Evolutionary conservation across 2,329 filamentous ascomycete species (phyloP).

Genomic region (Aspergillus arachidicola): DNA sequence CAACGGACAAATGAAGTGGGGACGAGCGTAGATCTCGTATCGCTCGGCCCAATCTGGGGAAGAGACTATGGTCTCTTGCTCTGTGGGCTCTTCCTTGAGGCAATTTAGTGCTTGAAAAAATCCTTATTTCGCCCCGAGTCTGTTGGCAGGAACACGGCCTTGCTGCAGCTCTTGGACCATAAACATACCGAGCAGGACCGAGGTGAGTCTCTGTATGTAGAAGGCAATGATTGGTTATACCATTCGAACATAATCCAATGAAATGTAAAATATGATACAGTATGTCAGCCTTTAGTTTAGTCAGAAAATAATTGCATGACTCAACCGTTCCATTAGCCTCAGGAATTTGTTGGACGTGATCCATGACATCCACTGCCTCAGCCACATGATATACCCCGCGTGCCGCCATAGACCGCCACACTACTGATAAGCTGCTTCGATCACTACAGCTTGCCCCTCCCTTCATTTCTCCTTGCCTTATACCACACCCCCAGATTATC

Average conservation of each 20-base stretch:
- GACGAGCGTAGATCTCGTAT: not conserved
- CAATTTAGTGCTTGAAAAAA: not conserved
- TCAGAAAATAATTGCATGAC: not conserved
- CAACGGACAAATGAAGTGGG: not conserved
- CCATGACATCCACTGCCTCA: conserved; percentile 7
- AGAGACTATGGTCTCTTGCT: not conserved
- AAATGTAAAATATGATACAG: not conserved
- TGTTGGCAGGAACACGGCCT: not conserved
- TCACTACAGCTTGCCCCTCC: not conserved
- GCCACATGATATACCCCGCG: conserved; percentile 26
- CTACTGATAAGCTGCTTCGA: conserved; percentile 16
- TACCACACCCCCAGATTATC: not conserved
- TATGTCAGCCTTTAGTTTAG: not conserved
- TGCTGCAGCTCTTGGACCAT: not conserved
- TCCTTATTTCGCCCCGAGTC: not conserved
- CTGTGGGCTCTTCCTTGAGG: not conserved
- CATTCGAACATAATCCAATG: not conserved
- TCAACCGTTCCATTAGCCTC: not conserved
- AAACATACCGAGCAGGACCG: not conserved
- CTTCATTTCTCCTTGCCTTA: not conserved
- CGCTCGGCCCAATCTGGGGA: not conserved
- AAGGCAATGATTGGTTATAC: not conserved
- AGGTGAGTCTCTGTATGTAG: not conserved
- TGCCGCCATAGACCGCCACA: conserved; percentile 19
- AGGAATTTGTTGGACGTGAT: not conserved